Percentiles rank a stretch among this genome's conserved stretches.
Conservation (phyloP, 306 rosid species). For the Cucurbita maxima region DNA sequence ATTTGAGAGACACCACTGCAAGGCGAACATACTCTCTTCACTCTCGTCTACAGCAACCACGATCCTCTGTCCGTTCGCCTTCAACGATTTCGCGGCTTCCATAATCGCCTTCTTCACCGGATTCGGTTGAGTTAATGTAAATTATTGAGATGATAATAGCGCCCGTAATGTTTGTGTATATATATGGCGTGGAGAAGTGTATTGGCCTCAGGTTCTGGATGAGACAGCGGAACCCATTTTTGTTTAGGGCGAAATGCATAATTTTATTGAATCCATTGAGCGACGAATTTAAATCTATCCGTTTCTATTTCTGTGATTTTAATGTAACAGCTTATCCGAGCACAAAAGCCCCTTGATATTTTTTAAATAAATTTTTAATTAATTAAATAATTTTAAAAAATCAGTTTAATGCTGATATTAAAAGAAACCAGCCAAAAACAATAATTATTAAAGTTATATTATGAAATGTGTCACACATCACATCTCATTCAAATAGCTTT, state of each 20-base stretch:
- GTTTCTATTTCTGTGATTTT: too few relatives aligned
- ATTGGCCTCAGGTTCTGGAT: background rate
- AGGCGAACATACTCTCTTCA: slow-evolving; percentile 66
- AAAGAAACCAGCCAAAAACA: background rate
- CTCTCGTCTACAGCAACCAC: slow-evolving; percentile 80
- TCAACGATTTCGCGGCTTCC: slow-evolving; percentile 23
- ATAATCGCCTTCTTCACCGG: background rate
- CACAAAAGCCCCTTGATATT: too few relatives aligned
- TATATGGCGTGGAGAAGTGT: background rate
- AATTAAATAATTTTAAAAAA: too few relatives aligned
- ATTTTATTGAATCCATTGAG: background rate
- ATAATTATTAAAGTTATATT: background rate
- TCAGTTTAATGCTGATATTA: background rate
- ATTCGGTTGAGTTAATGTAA: background rate
- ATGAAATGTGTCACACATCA: background rate
- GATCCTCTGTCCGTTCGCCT: slow-evolving; percentile 23
- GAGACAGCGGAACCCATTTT: background rate
- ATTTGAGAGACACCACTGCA: slow-evolving; percentile 57
- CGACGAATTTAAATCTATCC: too few relatives aligned
- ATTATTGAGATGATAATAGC: background rate
- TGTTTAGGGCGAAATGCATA: background rate
- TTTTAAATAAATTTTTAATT: too few relatives aligned
- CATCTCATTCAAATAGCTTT: background rate
- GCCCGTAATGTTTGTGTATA: background rate
- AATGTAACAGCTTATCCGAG: too few relatives aligned